These are phyloP conservation scores for Barnettozyma salicaria DNA, from an alignment of 805 yeast species.

Conservation along the genomic window DNA sequence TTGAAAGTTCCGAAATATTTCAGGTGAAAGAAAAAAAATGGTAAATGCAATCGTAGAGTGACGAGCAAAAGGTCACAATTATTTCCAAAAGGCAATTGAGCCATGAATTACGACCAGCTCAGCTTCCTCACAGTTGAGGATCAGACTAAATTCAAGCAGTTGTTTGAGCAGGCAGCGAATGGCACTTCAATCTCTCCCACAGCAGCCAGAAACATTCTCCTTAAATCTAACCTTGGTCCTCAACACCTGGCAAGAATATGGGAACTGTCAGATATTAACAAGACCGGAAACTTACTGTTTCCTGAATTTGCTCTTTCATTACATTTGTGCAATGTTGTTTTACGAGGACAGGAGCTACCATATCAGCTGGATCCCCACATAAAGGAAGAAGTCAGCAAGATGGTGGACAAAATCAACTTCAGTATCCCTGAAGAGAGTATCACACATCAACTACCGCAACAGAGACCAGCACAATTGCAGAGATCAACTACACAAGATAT, in stretches of 20 bases:
- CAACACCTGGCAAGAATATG: conserved; percentile 78
- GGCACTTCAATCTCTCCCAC: conserved; percentile 55
- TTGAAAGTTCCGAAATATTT: no score
- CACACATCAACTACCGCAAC: conserved; percentile 1
- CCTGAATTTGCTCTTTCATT: conserved; percentile 94
- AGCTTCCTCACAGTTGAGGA: conserved; percentile 73
- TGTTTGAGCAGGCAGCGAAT: conserved; percentile 75
- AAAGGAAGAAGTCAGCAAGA: conserved; percentile 74
- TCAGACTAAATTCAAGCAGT: conserved; percentile 75
- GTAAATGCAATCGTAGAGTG: neutral
- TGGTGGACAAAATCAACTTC: conserved; percentile 83
- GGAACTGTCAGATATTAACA: conserved; percentile 83
- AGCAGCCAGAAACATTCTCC: conserved; percentile 68
- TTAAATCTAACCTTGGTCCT: conserved; percentile 74
- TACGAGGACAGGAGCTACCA: conserved; percentile 77
- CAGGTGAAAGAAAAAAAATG: neutral
- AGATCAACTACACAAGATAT: conserved; percentile 15
- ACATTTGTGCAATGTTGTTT: conserved; percentile 72
- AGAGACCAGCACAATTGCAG: conserved; percentile 5
- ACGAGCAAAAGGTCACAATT: neutral
- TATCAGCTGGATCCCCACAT: conserved; percentile 61
- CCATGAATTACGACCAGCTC: conserved; percentile 7
- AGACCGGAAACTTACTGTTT: conserved; percentile 76
- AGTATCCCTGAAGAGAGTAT: conserved; percentile 51
- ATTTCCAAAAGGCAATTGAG: no score